Evolutionary conservation across 257 asterid species (phyloP).

Genomic region (Apocynum venetum): DNA sequence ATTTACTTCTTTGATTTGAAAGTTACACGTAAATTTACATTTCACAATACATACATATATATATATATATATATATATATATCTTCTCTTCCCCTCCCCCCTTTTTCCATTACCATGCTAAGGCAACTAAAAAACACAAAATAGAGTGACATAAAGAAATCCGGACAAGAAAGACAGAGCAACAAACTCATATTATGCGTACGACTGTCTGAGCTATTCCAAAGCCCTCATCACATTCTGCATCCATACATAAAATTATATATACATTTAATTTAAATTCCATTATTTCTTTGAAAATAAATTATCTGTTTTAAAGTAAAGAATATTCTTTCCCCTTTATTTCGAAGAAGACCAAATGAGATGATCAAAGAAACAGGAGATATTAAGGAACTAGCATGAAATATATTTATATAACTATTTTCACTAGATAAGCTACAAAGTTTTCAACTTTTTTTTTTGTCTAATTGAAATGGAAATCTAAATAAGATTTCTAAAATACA

Average conservation of each 20-base stretch:
- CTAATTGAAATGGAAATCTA: too few relatives aligned
- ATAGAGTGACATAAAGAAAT: not conserved
- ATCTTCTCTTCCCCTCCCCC: too few relatives aligned
- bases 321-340: constrained; percentile 7
- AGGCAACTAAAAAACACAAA: too few relatives aligned
- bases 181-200: not conserved
- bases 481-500: not conserved
- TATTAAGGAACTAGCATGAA: not conserved
- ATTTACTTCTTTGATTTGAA: too few relatives aligned
- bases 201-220: constrained; percentile 16
- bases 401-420: not conserved
- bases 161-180: not conserved
- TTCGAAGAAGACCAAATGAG: not conserved
- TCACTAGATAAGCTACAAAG: too few relatives aligned
- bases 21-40: too few relatives aligned
- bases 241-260: constrained; percentile 5
- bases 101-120: too few relatives aligned
- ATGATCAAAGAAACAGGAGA: not conserved
- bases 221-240: constrained; percentile 19
- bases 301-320: too few relatives aligned
- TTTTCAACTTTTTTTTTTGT: too few relatives aligned
- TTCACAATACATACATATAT: too few relatives aligned
- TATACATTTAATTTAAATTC: not conserved
- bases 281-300: too few relatives aligned
- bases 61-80: too few relatives aligned